Conservation (phyloP, 768 basidiomycete species). For the Tephrocybe sp. region DNA sequence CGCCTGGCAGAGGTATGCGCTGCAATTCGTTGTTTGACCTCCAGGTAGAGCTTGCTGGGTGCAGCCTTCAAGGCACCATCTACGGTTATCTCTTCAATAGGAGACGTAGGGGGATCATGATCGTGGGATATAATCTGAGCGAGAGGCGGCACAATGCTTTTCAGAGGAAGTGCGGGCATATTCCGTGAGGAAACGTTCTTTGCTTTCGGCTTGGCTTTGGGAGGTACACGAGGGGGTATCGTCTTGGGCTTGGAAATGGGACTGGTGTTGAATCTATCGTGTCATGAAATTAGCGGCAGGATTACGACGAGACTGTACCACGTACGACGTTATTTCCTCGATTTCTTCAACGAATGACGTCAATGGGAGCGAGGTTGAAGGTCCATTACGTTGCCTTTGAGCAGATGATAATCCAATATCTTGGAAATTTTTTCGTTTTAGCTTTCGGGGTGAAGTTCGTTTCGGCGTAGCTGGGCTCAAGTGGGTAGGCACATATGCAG, state of each 20-base stretch:
- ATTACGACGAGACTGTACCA: neutral
- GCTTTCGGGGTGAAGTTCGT: conserved; percentile 1
- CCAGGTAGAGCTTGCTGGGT: conserved; percentile 30
- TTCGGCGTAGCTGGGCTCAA: neutral
- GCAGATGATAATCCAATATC: neutral
- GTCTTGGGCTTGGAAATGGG: neutral
- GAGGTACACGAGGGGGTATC: neutral
- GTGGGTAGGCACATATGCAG: conserved; percentile 4
- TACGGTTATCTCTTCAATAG: conserved; percentile 29
- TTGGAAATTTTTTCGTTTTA: conserved; percentile 6
- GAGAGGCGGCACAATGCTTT: conserved; percentile 1
- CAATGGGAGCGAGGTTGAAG: neutral
- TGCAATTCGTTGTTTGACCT: conserved; percentile 36
- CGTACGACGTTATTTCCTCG: conserved; percentile 22
- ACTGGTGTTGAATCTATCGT: conserved; percentile 15
- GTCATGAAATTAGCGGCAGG: neutral
- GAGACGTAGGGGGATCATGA: conserved; percentile 27
- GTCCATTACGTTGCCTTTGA: neutral
- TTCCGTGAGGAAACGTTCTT: conserved; percentile 9
- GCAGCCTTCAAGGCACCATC: conserved; percentile 17
- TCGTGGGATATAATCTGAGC: neutral
- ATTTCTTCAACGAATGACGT: conserved; percentile 19
- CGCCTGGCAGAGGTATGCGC: conserved; percentile 27
- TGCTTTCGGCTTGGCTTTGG: neutral
- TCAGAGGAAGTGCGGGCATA: conserved; percentile 15